Conservation (phyloP, 2,329 filamentous ascomycete species). For the Aspergillus calidoustus region DNA sequence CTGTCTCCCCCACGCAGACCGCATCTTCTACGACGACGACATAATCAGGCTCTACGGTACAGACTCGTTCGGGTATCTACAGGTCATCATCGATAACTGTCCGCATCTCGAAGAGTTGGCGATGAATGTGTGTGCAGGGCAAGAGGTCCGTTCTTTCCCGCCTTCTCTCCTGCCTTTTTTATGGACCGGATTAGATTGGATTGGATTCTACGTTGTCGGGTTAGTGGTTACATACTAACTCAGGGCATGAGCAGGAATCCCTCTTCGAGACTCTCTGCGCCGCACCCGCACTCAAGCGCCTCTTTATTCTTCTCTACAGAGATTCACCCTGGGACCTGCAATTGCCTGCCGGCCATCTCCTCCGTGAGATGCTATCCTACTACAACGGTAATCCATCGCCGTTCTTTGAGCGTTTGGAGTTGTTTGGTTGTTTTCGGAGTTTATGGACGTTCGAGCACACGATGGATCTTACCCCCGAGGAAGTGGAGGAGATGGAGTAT, state of each 20-base stretch:
- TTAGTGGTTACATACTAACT: too few species aligned
- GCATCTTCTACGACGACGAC: not conserved
- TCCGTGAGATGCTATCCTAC: not conserved
- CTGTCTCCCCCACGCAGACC: too few species aligned
- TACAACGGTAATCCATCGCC: not conserved
- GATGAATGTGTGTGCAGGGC: not conserved
- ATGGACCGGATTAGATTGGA: too few species aligned
- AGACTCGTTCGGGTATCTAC: not conserved
- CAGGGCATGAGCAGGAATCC: too few species aligned
- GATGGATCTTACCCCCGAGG: not conserved
- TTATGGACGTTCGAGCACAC: not conserved
- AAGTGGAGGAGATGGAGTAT: not conserved
- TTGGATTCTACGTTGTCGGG: too few species aligned
- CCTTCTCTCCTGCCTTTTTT: too few species aligned
- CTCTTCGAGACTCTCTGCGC: not conserved
- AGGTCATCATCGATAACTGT: not conserved
- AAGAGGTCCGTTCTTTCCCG: not conserved
- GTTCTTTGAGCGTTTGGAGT: not conserved
- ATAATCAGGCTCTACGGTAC: not conserved
- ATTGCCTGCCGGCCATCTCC: not conserved
- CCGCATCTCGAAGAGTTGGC: not conserved
- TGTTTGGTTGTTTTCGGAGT: not conserved
- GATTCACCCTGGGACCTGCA: not conserved
- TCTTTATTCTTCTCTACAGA: not conserved
- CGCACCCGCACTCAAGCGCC: not conserved